phyloP scores from a whole-genome alignment of 106 monocot genomes.

The Chionographis japonica region DNA sequence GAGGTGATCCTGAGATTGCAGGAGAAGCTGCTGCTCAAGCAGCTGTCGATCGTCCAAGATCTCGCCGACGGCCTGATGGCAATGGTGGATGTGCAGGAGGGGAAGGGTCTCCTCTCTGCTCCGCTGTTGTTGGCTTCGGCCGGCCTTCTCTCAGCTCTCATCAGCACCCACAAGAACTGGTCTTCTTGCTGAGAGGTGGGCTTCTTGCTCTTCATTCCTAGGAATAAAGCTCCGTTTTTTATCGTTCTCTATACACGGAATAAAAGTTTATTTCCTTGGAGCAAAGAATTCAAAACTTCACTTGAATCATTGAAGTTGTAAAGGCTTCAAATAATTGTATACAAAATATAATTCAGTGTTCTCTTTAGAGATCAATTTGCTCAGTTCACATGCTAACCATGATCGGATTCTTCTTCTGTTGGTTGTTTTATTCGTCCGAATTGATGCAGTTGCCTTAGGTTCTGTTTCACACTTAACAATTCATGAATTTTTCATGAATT shows the following conservation, averaged over 20 bases:
- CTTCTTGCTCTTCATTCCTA: not conserved
- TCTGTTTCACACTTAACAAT: too few species aligned
- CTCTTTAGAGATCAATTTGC: too few species aligned
- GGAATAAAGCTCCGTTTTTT: slow-evolving; percentile 1
- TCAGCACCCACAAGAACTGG: slow-evolving; percentile 96
- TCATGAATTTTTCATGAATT: too few species aligned
- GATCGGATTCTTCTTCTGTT: too few species aligned
- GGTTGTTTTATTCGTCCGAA: too few species aligned
- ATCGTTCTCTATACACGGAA: not conserved
- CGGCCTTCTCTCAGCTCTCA: slow-evolving; percentile 76
- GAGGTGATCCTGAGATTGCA: slow-evolving; percentile 30
- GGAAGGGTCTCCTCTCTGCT: slow-evolving; percentile 45
- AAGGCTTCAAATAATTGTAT: too few species aligned
- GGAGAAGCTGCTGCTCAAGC: slow-evolving; percentile 66
- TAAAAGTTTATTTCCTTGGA: too few species aligned
- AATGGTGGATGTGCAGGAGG: slow-evolving; percentile 66
- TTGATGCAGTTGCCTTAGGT: too few species aligned
- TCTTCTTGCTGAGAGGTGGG: slow-evolving; percentile 59
- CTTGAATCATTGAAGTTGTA: too few species aligned
- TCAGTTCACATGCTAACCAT: too few species aligned
- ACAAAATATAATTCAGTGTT: too few species aligned
- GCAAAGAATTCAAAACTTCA: too few species aligned
- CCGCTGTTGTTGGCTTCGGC: slow-evolving; percentile 77
- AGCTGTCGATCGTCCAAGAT: slow-evolving; percentile 77
- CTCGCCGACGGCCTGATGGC: slow-evolving; percentile 81